Base-by-base conservation (phyloP, 352 stramenopile genomes). In the Globisporangium cystogenes region DNA sequence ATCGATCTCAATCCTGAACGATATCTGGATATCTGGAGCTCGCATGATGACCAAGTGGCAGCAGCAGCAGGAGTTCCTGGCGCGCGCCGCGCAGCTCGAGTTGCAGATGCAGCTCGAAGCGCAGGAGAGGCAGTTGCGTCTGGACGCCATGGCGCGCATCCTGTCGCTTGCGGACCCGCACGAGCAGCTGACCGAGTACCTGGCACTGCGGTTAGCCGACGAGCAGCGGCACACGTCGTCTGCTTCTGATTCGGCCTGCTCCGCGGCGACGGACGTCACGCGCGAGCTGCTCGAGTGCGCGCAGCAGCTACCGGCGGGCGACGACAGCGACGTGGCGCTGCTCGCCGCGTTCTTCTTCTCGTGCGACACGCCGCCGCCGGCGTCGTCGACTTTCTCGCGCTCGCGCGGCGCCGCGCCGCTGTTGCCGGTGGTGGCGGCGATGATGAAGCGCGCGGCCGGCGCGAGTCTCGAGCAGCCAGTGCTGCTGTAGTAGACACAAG, bases 311-410 rank as follows among this genome's bases (percentile, higher is more conserved):
- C 63, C 26, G 10, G 59, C 69, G 21, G 45, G 66, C 16, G 53
- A 76, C 39, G 80, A 89, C 55, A 71, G 57, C 23, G 80, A 91
- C 42, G 63, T 76, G 23, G 75, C 77, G 14, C 64, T 82, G 26
- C 46, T 91, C 20, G 77, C 62, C 14, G 70, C 75, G 5, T 91
- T 89, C 42, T 76, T 87, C 59, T 87, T 87, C 51, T 45, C 71
- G 42, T 70, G 68, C 33, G 69, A 86, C 23, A 37, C 45, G 18
- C 55, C 67, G 37, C 48, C 49, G 4, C 18, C n/a, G n/a, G n/a
- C n/a, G n/a, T n/a, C 50, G 27, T 58, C 49, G 27, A 57, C 48
- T 3, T 16, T n/a, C 20, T 14, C 39, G n/a, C n/a, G 16, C 39
- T 44, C 39, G 20, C 62, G 67, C 53, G 52, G 64, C 4, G 60